Evolutionary conservation across 768 basidiomycete species (phyloP).

Genomic region (Mycena metata): DNA sequence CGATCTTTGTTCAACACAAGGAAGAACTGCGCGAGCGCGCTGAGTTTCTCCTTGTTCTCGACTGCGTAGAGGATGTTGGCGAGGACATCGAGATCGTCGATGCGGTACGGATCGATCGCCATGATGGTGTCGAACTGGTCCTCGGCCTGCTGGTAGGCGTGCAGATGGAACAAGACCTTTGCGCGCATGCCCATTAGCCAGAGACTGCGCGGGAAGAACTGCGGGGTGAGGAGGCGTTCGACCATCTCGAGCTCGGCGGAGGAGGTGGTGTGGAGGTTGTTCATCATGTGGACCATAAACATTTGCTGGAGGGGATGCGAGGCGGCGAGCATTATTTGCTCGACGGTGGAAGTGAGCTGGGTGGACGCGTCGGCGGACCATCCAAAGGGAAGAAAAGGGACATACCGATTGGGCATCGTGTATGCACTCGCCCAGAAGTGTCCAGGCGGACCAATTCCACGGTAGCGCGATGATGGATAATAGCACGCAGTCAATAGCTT

Average conservation of each 20-base stretch:
- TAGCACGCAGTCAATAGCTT: slow-evolving; percentile 73
- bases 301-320: slow-evolving; percentile 70
- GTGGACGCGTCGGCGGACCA: not conserved
- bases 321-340: slow-evolving; percentile 60
- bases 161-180: slow-evolving; percentile 75
- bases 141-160: slow-evolving; percentile 54
- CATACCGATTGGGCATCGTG: slow-evolving; percentile 71
- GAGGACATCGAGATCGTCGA: slow-evolving; percentile 85
- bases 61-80: slow-evolving; percentile 87
- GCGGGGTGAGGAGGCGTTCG: slow-evolving; percentile 65
- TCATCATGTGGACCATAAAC: slow-evolving; percentile 78
- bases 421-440: slow-evolving; percentile 66
- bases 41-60: slow-evolving; percentile 76
- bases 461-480: slow-evolving; percentile 68
- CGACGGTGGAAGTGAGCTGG: slow-evolving; percentile 49
- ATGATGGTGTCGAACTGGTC: slow-evolving; percentile 45
- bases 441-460: slow-evolving; percentile 85
- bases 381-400: not conserved
- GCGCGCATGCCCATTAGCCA: slow-evolving; percentile 78
- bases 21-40: slow-evolving; percentile 80
- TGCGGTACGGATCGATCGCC: slow-evolving; percentile 72
- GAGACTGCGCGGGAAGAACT: slow-evolving; percentile 72
- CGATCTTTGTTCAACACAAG: slow-evolving; percentile 77
- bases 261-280: slow-evolving; percentile 75
- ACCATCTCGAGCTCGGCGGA: slow-evolving; percentile 73